Conservation (phyloP, 768 basidiomycete species). For the Rubroboletus pulcherrimus region DNA sequence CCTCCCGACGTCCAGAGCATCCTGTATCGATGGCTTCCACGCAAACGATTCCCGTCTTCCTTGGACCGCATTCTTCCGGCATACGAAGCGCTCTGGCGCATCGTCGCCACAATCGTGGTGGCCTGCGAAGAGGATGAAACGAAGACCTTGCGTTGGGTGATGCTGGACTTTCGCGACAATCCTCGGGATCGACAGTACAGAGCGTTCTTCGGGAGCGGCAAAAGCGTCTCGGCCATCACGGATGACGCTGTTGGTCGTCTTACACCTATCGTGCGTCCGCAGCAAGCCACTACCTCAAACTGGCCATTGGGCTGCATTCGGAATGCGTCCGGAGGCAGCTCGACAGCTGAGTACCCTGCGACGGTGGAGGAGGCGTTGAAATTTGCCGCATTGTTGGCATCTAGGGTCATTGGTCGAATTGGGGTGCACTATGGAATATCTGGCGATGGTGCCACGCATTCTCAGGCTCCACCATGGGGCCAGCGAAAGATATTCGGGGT, state of each 20-base stretch:
- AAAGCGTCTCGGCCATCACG: slow-evolving; percentile 22
- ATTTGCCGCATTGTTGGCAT: slow-evolving; percentile 47
- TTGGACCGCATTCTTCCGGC: slow-evolving; percentile 54
- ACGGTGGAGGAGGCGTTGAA: slow-evolving; percentile 50
- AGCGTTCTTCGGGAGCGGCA: slow-evolving; percentile 1
- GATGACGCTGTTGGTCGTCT: slow-evolving; percentile 14
- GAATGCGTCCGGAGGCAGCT: background rate
- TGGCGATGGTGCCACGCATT: slow-evolving; percentile 26
- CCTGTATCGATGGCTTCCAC: slow-evolving; percentile 41
- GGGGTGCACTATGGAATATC: slow-evolving; percentile 25
- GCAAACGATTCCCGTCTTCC: slow-evolving; percentile 22
- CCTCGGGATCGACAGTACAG: slow-evolving; percentile 26
- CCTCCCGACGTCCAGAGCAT: slow-evolving; percentile 33
- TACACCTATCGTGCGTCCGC: slow-evolving; percentile 16
- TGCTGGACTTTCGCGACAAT: slow-evolving; percentile 37
- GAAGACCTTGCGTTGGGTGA: slow-evolving; percentile 20
- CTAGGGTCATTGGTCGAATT: slow-evolving; percentile 37
- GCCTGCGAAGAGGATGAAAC: slow-evolving; percentile 25
- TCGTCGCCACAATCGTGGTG: slow-evolving; percentile 46
- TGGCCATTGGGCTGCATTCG: slow-evolving; percentile 17
- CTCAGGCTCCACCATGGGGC: slow-evolving; percentile 41
- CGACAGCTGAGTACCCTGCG: slow-evolving; percentile 29
- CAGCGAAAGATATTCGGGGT: slow-evolving; percentile 11
- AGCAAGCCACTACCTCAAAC: background rate
- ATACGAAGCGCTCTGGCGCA: slow-evolving; percentile 63